Evolutionary conservation across 345 rosid species (phyloP), one percentile per base, ranked within the genome.

Genomic region (Lumnitzera littorea): DNA sequence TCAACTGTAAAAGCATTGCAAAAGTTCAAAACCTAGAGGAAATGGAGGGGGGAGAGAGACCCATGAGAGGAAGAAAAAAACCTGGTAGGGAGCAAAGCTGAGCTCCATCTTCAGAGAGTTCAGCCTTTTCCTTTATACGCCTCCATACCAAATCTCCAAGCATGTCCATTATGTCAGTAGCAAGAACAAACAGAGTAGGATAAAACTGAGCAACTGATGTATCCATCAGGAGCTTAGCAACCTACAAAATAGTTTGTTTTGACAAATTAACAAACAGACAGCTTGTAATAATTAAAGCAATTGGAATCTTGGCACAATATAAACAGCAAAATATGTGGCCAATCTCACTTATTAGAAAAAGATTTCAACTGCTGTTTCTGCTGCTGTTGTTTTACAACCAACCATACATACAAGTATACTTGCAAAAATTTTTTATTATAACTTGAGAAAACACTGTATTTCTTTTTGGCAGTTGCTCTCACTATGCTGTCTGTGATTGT

Each of bases 71-170:
- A 61, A 53, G 66, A 49, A 58, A 62, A 27, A 62, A 58, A 88
- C 98, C 91, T 75, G 77, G 80, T 69, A 91, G 79, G 64, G 73
- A 59, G 68, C 74, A 62, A 54, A 82, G 60, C 51, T 61, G 54
- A 46, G 69, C 66, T 74, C 89, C 96, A 78, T 82, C 76, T 66
- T 78, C 89, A 66, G 86, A 69, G 70, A 70, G 64, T 77, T 89
- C 92, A 76, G 92, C 95, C 83, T 81, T 91, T 70, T 76, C 82
- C 75, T 71, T 80, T 70, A 91, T 78, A 62, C 96, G 91, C 62
- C 87, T 78, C 98, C 98, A 89, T 62, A 91, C 96, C 89, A 91
- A 66, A 74, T 85, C 84, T 56, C 98, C 98, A 57, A 91, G 86
- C 84, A 83, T 83, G 75, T 91, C 95, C 70, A 91, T 66, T 68